Evolutionary conservation across 805 yeast species (phyloP).

Genomic region (Candida boidinii): DNA sequence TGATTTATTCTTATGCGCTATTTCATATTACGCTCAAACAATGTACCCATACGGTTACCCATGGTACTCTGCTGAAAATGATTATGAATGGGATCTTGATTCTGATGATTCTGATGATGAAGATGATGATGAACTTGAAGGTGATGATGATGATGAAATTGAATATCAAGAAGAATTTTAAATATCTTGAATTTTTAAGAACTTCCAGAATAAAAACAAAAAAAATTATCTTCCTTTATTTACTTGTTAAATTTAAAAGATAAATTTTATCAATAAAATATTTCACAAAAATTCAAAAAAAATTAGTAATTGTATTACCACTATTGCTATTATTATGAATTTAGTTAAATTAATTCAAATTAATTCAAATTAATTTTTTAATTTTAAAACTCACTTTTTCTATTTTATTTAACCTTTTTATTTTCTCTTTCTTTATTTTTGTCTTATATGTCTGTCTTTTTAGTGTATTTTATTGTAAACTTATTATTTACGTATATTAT

Average conservation of each 20-base stretch:
- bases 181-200: neutral
- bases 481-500: too few relatives aligned
- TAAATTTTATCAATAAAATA: too few relatives aligned
- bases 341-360: too few relatives aligned
- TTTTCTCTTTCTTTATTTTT: neutral
- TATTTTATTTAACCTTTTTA: neutral
- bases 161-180: neutral
- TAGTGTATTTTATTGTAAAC: slow-evolving; percentile 1
- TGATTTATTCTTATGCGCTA: slow-evolving; percentile 35
- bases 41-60: slow-evolving; percentile 19
- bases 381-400: too few relatives aligned
- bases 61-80: too few relatives aligned
- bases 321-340: too few relatives aligned
- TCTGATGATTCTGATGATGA: slow-evolving; percentile 1
- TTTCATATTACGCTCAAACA: slow-evolving; percentile 45
- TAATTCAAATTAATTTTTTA: too few relatives aligned
- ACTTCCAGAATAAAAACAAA: too few relatives aligned
- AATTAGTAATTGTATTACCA: too few relatives aligned
- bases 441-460: slow-evolving; percentile 1
- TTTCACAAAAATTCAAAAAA: too few relatives aligned
- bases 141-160: slow-evolving; percentile 1
- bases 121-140: neutral
- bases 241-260: too few relatives aligned
- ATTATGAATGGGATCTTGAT: neutral
- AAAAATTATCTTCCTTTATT: too few relatives aligned